Percentiles rank a stretch among this genome's conserved stretches.
Evolutionary conservation across 1,139 yeast species (phyloP).

Genomic region (Blastobotrys malaysiensis): DNA sequence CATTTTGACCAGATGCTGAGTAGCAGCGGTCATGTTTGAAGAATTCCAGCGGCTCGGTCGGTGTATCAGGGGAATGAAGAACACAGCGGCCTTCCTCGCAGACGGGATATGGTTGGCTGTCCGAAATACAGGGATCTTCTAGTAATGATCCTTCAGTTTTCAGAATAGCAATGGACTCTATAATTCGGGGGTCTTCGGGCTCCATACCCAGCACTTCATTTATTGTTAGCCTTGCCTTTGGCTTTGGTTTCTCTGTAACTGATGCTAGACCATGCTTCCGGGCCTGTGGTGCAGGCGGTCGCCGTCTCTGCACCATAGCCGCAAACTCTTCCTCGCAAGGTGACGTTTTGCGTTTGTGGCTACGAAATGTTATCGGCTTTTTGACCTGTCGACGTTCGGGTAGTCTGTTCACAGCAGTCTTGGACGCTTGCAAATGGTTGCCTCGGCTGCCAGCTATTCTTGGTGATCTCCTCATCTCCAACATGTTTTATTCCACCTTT

Average conservation of each 20-base stretch:
- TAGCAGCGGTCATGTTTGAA: background rate
- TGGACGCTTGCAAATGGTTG: background rate
- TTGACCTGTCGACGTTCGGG: background rate
- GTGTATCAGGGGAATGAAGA: too few species aligned
- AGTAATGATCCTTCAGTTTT: background rate
- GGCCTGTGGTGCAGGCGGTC: background rate
- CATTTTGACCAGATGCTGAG: background rate
- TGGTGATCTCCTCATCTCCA: background rate
- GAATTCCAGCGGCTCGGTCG: background rate
- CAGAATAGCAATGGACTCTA: background rate
- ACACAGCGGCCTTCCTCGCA: too few species aligned
- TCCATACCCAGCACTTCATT: background rate
- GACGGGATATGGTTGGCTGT: background rate
- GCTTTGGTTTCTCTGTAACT: background rate
- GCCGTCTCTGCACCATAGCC: background rate
- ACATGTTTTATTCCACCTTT: background rate
- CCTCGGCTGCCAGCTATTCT: background rate
- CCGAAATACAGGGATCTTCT: background rate
- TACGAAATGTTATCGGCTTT: background rate
- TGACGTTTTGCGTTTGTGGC: background rate
- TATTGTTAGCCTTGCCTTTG: background rate
- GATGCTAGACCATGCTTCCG: background rate
- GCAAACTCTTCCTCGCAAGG: background rate
- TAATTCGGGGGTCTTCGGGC: background rate
- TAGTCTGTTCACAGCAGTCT: background rate